phyloP scores from a whole-genome alignment of 208 protist genomes.

The Trypanosoma cruzi region DNA sequence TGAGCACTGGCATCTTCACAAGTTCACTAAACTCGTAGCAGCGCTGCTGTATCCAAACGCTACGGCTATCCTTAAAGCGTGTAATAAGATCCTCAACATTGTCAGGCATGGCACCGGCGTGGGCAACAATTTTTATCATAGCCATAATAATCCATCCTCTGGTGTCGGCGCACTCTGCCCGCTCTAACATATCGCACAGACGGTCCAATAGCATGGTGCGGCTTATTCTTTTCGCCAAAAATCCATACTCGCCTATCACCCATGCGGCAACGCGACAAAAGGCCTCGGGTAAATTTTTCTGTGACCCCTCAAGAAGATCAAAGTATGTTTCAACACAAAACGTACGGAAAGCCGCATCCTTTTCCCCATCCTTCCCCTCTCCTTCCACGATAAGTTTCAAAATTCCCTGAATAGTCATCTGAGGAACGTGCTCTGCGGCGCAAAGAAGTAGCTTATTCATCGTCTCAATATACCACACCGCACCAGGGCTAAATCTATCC shows the following conservation, averaged over 20 bases:
- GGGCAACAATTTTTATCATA: slow-evolving; percentile 75
- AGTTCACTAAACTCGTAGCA: slow-evolving; percentile 79
- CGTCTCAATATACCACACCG: slow-evolving; percentile 85
- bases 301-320: slow-evolving; percentile 50
- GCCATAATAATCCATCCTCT: slow-evolving; percentile 75
- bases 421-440: slow-evolving; percentile 70
- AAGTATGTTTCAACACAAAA: slow-evolving; percentile 80
- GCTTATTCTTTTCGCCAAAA: slow-evolving; percentile 55
- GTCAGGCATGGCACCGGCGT: slow-evolving; percentile 31
- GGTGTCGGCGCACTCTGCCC: slow-evolving; percentile 34
- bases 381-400: slow-evolving; percentile 94
- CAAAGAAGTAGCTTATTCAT: slow-evolving; percentile 93
- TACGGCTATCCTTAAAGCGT: slow-evolving; percentile 54
- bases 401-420: slow-evolving; percentile 84
- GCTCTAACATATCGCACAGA: slow-evolving; percentile 71
- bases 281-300: slow-evolving; percentile 47
- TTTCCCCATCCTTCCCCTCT: slow-evolving; percentile 49
- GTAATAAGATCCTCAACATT: slow-evolving; percentile 52
- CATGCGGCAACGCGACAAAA: slow-evolving; percentile 82
- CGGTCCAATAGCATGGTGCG: slow-evolving; percentile 58
- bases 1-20: slow-evolving; percentile 39
- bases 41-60: slow-evolving; percentile 71
- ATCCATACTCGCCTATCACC: slow-evolving; percentile 95
- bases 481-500: slow-evolving; percentile 65
- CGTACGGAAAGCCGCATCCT: slow-evolving; percentile 67